Evolutionary conservation across 1,284 basidiomycete species (phyloP), one percentile per base, ranked within the genome.

Genomic region (Peniophora sp.): DNA sequence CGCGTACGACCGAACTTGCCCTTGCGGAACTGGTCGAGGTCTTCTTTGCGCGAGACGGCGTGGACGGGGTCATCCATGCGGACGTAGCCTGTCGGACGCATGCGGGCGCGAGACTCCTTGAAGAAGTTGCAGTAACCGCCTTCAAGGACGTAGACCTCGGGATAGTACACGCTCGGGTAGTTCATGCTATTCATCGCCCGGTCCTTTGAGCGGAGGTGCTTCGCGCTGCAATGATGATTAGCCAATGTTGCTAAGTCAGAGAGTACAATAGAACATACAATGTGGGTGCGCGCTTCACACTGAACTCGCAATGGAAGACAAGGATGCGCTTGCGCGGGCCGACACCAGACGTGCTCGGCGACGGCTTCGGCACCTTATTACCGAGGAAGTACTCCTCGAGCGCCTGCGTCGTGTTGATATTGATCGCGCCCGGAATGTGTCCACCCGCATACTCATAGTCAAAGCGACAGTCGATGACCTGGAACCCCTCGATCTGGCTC

Each of bases 261-360:
- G 55, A 63, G 2, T 25, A n/a, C n/a, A n/a, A n/a, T n/a, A n/a
- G n/a, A n/a, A 73, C 86, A 69, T 64, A 95, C 93, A 97, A 92
- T 10, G 94, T 95, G 1, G 96, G 96, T 2, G 94, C 97, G 48
- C 96, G 81, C 70, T 97, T 97, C 38, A 81, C 85, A 62, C 91
- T 95, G 65, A 97, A 98, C 71, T 99, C 96, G 76, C 96, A 99
- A 67, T 99, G 96, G 74, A 99, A 98, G 52, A 99, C 79, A 47
- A 99, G 70, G 17, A 99, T 75, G 3, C 79, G 92, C 76, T 91
- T 97, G 65, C 72, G 83, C 51, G 70, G 70, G 2, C 69, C 59
- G 56, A 92, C 85, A 20, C 92, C 91, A 64, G 92, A 96, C 52
- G 87, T 78, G 51, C 88, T 90, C 1, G 92, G 87, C 48, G 62